Conservation (phyloP, 2,329 filamentous ascomycete species). For the Apiospora marii region DNA sequence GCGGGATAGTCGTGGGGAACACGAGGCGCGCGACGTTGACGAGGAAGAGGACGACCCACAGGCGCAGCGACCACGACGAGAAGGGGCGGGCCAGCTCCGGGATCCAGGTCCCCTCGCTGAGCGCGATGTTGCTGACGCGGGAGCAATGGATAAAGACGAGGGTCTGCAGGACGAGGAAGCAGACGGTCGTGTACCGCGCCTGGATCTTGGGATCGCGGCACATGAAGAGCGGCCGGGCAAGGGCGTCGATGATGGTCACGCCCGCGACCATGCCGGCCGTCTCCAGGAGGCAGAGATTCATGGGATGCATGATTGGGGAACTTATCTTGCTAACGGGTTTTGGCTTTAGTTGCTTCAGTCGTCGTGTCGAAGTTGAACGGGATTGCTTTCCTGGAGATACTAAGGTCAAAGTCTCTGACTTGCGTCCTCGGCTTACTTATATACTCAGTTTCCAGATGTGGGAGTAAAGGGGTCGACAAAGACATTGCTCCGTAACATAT, state of each 20-base stretch:
- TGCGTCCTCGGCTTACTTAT: background rate
- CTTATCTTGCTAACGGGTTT: background rate
- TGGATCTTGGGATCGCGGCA: background rate
- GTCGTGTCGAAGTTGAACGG: background rate
- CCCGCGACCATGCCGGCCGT: background rate
- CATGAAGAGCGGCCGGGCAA: background rate
- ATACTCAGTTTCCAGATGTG: background rate
- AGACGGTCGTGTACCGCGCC: background rate
- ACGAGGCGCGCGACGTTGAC: background rate
- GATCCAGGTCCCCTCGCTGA: background rate
- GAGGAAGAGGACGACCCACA: background rate
- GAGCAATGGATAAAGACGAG: background rate
- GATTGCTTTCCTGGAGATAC: background rate
- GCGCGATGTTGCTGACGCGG: background rate
- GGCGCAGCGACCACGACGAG: background rate
- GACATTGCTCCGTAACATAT: background rate
- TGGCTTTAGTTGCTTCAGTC: background rate
- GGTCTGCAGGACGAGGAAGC: background rate
- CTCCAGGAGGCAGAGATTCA: background rate
- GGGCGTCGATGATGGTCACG: background rate
- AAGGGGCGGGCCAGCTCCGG: background rate
- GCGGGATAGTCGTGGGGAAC: background rate
- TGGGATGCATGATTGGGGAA: too few relatives aligned
- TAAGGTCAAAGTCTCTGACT: accelerated
- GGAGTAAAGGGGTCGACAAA: background rate